A percentile compares a stretch with the other conserved stretches of the same genome.
Evolutionary conservation across 805 yeast genomes (phyloP).

Genomic region (Lipomyces yamadae): DNA sequence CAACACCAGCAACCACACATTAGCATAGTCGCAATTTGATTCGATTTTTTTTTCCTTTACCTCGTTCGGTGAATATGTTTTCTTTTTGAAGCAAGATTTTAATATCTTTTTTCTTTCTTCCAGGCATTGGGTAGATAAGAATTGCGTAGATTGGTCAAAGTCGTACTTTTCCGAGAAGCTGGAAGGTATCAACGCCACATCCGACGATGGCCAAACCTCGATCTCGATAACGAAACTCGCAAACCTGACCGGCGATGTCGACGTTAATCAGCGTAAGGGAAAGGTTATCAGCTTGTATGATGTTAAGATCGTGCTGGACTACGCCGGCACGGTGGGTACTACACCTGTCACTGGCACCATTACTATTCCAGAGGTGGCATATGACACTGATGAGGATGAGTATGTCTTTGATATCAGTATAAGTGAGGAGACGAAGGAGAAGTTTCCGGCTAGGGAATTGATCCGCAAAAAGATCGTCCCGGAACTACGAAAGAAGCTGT

Average conservation of each 20-base stretch:
- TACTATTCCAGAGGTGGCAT: conserved; percentile 88
- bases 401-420: conserved; percentile 81
- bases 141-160: conserved; percentile 90
- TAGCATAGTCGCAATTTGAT: conserved; percentile 3
- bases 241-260: conserved; percentile 90
- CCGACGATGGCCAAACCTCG: conserved; percentile 42
- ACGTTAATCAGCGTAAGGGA: conserved; percentile 95
- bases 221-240: conserved; percentile 55
- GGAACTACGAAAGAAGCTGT: conserved; percentile 62
- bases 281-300: conserved; percentile 92
- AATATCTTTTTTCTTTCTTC: conserved; percentile 15
- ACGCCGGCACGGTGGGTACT: conserved; percentile 53
- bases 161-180: conserved; percentile 70
- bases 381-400: conserved; percentile 85
- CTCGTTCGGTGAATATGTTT: background rate
- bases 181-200: conserved; percentile 53
- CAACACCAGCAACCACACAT: background rate
- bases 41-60: background rate
- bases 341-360: conserved; percentile 69
- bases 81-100: conserved; percentile 9
- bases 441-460: conserved; percentile 54
- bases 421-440: conserved; percentile 55
- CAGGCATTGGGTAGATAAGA: conserved; percentile 98
- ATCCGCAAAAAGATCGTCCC: conserved; percentile 70
- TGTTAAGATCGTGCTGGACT: conserved; percentile 65